Evolutionary conservation across 208 protist species (phyloP).

Genomic region (Acanthamoeba healyi): DNA sequence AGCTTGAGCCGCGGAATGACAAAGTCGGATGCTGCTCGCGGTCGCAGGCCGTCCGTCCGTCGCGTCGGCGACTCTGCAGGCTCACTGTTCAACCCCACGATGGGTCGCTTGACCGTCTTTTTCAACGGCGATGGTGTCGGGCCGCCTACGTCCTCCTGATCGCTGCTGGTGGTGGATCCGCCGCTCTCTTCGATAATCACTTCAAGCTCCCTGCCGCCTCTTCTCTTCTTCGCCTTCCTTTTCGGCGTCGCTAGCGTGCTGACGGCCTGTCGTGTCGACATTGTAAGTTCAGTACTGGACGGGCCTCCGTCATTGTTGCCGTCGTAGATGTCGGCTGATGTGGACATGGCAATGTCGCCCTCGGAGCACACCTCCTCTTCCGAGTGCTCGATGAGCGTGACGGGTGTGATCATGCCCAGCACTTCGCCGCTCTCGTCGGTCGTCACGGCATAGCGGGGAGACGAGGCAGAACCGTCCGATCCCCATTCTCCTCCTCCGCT

Average conservation of each 20-base stretch:
- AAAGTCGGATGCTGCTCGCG: not conserved
- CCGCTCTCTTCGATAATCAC: not conserved
- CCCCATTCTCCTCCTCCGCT: not conserved
- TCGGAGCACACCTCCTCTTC: conserved; percentile 23
- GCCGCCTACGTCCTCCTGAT: not conserved
- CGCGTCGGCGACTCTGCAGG: not conserved
- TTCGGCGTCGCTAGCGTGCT: not conserved
- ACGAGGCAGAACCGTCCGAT: not conserved
- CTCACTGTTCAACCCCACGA: not conserved
- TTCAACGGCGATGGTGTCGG: conserved; percentile 14
- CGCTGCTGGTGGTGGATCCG: not conserved
- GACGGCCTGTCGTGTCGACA: too few relatives aligned
- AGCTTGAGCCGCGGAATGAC: conserved; percentile 1
- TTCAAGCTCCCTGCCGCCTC: not conserved
- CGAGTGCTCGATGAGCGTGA: not conserved
- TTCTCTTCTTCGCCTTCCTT: not conserved
- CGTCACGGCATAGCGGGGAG: not conserved
- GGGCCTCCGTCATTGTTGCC: too few relatives aligned
- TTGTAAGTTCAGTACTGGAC: not conserved
- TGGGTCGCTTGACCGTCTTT: conserved; percentile 7
- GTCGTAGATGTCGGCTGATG: not conserved
- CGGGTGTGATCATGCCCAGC: not conserved
- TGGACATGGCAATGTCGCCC: not conserved
- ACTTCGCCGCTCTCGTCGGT: conserved; percentile 18
- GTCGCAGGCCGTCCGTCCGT: not conserved